Percentiles rank a stretch among this genome's conserved stretches.
Conservation (phyloP, 202 grass and related monocot genomes). For the Saccharum hybrid region DNA sequence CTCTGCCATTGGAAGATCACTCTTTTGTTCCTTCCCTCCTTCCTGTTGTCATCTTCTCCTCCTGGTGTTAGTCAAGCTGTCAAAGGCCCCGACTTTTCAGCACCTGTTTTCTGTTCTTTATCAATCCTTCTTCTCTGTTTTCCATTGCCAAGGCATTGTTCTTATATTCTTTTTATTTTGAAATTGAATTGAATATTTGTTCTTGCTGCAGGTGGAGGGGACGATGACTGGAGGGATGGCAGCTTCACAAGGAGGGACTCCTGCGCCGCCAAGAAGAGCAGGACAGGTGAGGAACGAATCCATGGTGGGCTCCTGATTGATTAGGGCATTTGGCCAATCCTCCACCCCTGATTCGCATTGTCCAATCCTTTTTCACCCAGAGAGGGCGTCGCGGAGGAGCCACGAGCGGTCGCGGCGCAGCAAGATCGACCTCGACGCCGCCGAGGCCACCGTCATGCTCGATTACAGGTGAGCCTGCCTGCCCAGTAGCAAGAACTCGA, state of each 20-base stretch:
- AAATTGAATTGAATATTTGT: neutral
- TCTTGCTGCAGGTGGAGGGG: conserved; percentile 47
- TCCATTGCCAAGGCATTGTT: neutral
- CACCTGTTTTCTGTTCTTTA: neutral
- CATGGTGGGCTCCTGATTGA: neutral
- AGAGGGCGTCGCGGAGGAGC: conserved; percentile 59
- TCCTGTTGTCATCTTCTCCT: conserved; percentile 32
- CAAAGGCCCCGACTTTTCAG: conserved; percentile 45
- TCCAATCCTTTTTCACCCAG: conserved; percentile 46
- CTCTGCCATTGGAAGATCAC: conserved; percentile 43
- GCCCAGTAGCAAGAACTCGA: conserved; percentile 14
- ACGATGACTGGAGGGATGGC: conserved; percentile 65
- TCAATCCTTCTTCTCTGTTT: conserved; percentile 6
- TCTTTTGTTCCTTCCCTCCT: conserved; percentile 47
- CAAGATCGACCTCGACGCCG: conserved; percentile 96
- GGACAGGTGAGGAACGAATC: conserved; percentile 51
- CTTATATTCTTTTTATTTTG: neutral
- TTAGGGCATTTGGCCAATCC: neutral
- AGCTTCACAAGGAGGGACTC: conserved; percentile 71
- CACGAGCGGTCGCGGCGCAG: conserved; percentile 68
- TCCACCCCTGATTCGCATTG: conserved; percentile 1
- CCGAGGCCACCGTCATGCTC: conserved; percentile 86
- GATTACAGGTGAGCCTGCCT: conserved; percentile 65
- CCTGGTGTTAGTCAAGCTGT: conserved; percentile 45
- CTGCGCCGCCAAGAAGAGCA: conserved; percentile 80